These are phyloP conservation scores for Carex parvula DNA, from an alignment of 176 grass and related monocot genomes.

Conservation along the genomic window DNA sequence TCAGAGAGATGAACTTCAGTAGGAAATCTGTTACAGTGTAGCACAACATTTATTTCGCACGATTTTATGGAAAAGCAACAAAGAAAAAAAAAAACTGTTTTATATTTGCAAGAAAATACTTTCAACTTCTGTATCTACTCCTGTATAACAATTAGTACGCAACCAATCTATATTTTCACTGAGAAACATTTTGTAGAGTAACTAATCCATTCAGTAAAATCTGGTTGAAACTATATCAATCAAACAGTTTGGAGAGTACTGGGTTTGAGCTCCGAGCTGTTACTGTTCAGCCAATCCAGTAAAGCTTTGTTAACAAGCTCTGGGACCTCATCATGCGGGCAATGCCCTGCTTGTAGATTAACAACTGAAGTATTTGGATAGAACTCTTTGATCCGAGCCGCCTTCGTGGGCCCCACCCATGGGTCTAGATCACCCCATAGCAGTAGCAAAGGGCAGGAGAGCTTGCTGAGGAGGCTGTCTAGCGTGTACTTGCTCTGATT, in stretches of 20 bases:
- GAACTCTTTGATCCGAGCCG: slow-evolving; percentile 63
- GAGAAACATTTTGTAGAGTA: background rate
- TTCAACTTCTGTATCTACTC: background rate
- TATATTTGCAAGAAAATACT: background rate
- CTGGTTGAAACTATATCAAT: background rate
- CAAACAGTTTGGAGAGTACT: slow-evolving; percentile 46
- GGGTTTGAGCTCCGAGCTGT: slow-evolving; percentile 31
- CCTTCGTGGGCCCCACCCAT: slow-evolving; percentile 81
- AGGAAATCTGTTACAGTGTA: background rate
- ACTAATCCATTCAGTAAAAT: background rate
- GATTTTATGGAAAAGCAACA: background rate
- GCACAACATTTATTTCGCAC: background rate
- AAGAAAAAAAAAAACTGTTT: background rate
- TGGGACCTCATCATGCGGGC: slow-evolving; percentile 91
- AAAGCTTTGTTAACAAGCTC: slow-evolving; percentile 71
- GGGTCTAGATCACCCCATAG: slow-evolving; percentile 92
- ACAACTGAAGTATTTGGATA: slow-evolving; percentile 66
- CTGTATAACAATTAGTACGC: background rate
- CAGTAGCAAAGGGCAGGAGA: slow-evolving; percentile 75
- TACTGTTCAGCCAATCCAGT: slow-evolving; percentile 57
- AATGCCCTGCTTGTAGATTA: slow-evolving; percentile 82
- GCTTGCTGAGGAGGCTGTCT: slow-evolving; percentile 59
- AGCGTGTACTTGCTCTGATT: slow-evolving; percentile 93
- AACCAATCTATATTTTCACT: background rate
- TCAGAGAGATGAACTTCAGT: too few relatives aligned